Base-by-base conservation (phyloP, 2,329 filamentous ascomycete species). In the Neofusicoccum sp. region DNA sequence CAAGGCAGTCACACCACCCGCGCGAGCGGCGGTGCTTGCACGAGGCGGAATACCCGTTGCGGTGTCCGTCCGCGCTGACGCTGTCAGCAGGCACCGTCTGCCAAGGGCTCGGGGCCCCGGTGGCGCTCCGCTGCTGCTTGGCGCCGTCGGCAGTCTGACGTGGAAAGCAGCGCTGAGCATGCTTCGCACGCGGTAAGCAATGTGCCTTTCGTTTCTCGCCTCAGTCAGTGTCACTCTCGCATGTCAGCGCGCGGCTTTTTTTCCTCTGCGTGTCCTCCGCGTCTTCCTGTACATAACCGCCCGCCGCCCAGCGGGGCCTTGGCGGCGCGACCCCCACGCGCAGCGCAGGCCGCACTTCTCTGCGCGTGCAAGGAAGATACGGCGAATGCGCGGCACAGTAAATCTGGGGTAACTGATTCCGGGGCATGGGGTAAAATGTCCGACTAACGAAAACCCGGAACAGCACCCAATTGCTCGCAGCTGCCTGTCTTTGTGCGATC, bases 371-470 rank as follows among this genome's bases (percentile, higher is more conserved):
- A 31, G 59, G 37, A 52, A 52, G 37, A n/a, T 8, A 22, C 31
- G 47, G n/a, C 14, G 29, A 52, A 43, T 61, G 43, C 61, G 61
- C 49, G 61, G 61, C 61, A 62, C 50, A 62, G 61, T 47, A 62
- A 56, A 62, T 62, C 61, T 56, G 61, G 61, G 61, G 61, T 47
- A 62, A n/a, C 43, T 43, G 31, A 41, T 29, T 48, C 43, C 39
- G 49, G 16, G 61, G 50, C 50, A 39, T 62, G 61, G 61, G 61
- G 61, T 62, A 62, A 62, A 56, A 31, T 47, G 41, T 45, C 56
- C 56, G 56, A 60, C 43, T 6, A 58, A 43, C 50, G 50, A 41
- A 7, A 31, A 22, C 48, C 56, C 43, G 41, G 44, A 12, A 58
- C 16, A 28, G 6, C 39, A 34, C 41, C 22, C 33, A 29, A 6